A percentile compares a stretch with the other conserved stretches of the same genome.
Conservation (phyloP, 108 stramenopile species). For the Phaeodactylum tricornutum region DNA sequence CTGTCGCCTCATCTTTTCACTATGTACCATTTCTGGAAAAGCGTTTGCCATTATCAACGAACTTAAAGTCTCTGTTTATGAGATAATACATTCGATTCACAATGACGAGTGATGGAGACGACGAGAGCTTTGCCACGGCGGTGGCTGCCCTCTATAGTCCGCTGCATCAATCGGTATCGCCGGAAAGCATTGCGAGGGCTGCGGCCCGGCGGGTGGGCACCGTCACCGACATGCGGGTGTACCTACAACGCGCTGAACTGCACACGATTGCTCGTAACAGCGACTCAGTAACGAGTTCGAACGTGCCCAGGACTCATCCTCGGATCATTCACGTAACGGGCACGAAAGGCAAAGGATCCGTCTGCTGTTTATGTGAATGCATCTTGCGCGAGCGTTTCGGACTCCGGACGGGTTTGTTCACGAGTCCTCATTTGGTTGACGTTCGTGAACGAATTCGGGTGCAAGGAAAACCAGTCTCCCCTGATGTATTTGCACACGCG, state of each 20-base stretch:
- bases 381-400: conserved; percentile 49
- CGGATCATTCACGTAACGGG: conserved; percentile 84
- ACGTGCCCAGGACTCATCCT: neutral
- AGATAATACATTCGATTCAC: too few relatives aligned
- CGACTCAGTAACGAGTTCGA: conserved; percentile 1
- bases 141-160: conserved; percentile 48
- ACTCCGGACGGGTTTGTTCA: conserved; percentile 71
- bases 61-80: too few relatives aligned
- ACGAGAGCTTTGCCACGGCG: conserved; percentile 39
- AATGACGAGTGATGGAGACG: too few relatives aligned
- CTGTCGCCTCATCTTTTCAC: too few relatives aligned
- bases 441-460: conserved; percentile 83
- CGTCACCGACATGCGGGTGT: conserved; percentile 49
- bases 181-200: conserved; percentile 30
- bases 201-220: conserved; percentile 40
- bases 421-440: conserved; percentile 84
- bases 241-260: conserved; percentile 37
- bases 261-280: conserved; percentile 5
- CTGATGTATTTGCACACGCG: conserved; percentile 40
- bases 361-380: conserved; percentile 63
- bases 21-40: too few relatives aligned
- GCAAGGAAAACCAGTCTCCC: conserved; percentile 68
- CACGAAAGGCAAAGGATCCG: conserved; percentile 95
- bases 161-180: conserved; percentile 43
- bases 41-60: too few relatives aligned